Evolutionary conservation across 768 basidiomycete genomes (phyloP).

Genomic region (Hemileccinum rubropunctum): DNA sequence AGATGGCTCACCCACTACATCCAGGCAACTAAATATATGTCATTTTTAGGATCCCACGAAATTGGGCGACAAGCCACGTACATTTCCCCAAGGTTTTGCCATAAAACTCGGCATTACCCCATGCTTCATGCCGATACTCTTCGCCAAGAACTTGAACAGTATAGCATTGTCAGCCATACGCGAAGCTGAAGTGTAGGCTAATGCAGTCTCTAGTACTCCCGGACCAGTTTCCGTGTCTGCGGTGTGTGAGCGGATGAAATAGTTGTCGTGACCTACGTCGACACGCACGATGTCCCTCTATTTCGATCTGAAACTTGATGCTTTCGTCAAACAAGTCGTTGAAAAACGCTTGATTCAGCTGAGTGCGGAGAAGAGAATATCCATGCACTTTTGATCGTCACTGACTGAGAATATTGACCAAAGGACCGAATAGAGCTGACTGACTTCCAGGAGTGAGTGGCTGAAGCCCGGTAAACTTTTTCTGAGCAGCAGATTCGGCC

Average conservation of each 20-base stretch:
- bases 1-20: slow-evolving; percentile 73
- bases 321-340: slow-evolving; percentile 81
- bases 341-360: slow-evolving; percentile 88
- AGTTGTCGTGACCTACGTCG: neutral
- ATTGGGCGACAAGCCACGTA: slow-evolving; percentile 36
- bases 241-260: slow-evolving; percentile 2
- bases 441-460: slow-evolving; percentile 91
- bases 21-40: slow-evolving; percentile 71
- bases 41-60: slow-evolving; percentile 1
- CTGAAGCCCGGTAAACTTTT: slow-evolving; percentile 70
- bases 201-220: slow-evolving; percentile 82
- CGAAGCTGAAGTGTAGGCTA: slow-evolving; percentile 76
- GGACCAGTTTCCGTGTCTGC: slow-evolving; percentile 92
- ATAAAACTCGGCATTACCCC: slow-evolving; percentile 95
- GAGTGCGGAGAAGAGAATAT: slow-evolving; percentile 89
- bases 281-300: slow-evolving; percentile 83
- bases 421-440: slow-evolving; percentile 28
- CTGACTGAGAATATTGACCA: slow-evolving; percentile 7
- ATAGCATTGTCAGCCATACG: slow-evolving; percentile 91
- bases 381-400: slow-evolving; percentile 74
- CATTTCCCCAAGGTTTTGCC: slow-evolving; percentile 96
- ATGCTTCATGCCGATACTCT: slow-evolving; percentile 87
- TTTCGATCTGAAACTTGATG: slow-evolving; percentile 65
- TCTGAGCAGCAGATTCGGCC: slow-evolving; percentile 67
- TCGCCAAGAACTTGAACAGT: slow-evolving; percentile 89